Base-by-base conservation (phyloP, 1,139 yeast genomes). In the Blastobotrys proliferans region DNA sequence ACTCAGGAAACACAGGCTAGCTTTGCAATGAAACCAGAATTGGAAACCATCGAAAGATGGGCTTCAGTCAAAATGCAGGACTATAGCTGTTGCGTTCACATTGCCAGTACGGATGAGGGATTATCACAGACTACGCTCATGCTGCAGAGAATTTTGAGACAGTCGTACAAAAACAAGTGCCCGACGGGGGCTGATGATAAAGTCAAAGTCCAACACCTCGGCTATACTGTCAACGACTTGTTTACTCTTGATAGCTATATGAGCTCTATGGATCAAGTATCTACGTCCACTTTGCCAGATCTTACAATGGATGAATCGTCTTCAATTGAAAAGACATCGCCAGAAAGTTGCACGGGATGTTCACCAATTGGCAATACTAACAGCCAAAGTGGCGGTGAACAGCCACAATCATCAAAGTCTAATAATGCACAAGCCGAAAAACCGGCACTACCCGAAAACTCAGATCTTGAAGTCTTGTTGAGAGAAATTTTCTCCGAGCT, bases 401-500 rank as follows among this genome's bases (percentile, higher is more conserved):
- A n/a, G n/a, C n/a, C n/a, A n/a, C 21, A 31, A 4, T 17, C 14
- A 14, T 24, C 17, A 6, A 4, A 6, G 5, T 9, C 34, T 6
- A 11, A 6, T 3, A 10, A 18, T 19, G 19, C 2, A 3, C 29
- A 35, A 6, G 14, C 29, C 9, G 8, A 9, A 5, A 8, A 11
- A 2, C n/a, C 14, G 9, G 24, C 35, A 17, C 11, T 31, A 6
- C 20, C 20, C 5, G 20, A 6, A 31, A 10, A 29, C 8, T 14
- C 35, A n/a, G 26, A 31, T 26, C 33, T 38, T 20, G 42, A 38
- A 22, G 10, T 9, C 17, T 32, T 37, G 13, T 22, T 38, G 26
- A 38, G 32, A 19, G 42, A 38, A 20, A 38, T 38, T 19, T 38
- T 38, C 14, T 25, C 42, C 13, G 42, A 38, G 17, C 26, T 38